phyloP scores from a whole-genome alignment of 2,329 filamentous ascomycete species.

The Xylariaceae sp. region DNA sequence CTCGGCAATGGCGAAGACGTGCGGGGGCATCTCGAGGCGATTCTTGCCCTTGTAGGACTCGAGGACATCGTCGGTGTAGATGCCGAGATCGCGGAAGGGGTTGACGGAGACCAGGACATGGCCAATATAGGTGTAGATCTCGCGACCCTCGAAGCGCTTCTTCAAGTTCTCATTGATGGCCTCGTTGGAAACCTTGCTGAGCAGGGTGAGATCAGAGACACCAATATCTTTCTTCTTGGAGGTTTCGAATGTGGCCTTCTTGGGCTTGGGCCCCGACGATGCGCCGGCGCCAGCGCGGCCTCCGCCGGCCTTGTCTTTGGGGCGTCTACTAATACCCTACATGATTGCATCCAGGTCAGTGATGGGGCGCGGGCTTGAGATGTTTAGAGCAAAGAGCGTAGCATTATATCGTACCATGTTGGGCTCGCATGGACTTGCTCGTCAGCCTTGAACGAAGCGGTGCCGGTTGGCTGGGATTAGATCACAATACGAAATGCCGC shows the following conservation, averaged over 20 bases:
- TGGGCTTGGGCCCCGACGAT: slow-evolving; percentile 61
- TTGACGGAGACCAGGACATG: slow-evolving; percentile 99
- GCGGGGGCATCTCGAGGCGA: slow-evolving; percentile 86
- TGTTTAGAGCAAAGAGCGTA: not conserved
- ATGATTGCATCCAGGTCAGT: slow-evolving; percentile 14
- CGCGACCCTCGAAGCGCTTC: slow-evolving; percentile 93
- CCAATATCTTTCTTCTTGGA: slow-evolving; percentile 99
- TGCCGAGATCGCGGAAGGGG: slow-evolving; percentile 93
- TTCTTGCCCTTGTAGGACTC: slow-evolving; percentile 97
- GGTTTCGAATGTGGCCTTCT: slow-evolving; percentile 93
- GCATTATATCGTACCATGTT: slow-evolving; percentile 25
- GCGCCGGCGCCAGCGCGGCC: slow-evolving; percentile 37
- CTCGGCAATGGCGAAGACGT: slow-evolving; percentile 97
- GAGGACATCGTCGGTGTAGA: slow-evolving; percentile 93
- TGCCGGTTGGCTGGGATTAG: not conserved
- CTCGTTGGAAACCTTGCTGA: slow-evolving; percentile 98
- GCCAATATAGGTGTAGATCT: slow-evolving; percentile 99
- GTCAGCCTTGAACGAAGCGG: slow-evolving; percentile 10
- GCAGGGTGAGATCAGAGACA: slow-evolving; percentile 92
- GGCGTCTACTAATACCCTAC: slow-evolving; percentile 48
- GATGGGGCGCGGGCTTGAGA: slow-evolving; percentile 1
- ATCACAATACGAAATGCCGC: slow-evolving; percentile 5
- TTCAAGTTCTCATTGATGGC: slow-evolving; percentile 99
- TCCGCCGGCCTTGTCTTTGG: slow-evolving; percentile 44
- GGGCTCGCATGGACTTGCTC: slow-evolving; percentile 27